Conservation (phyloP, 768 basidiomycete species). For the Cubamyces sp. region DNA sequence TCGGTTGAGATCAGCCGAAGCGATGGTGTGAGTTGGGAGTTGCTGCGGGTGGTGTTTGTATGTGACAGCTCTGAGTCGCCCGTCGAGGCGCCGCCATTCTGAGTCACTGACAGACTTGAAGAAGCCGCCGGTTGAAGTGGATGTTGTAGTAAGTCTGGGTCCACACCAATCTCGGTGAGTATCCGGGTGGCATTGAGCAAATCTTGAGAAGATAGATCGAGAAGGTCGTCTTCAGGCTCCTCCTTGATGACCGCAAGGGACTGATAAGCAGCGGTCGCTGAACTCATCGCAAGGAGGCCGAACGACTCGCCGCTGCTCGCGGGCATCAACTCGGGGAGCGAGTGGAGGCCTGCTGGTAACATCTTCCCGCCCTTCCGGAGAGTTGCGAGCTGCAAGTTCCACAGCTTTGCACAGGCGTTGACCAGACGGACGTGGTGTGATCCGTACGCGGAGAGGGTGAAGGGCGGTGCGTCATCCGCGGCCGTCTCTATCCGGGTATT, state of each 20-base stretch:
- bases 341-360: background rate
- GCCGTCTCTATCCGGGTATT: conserved; percentile 27
- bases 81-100: too few species aligned
- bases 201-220: background rate
- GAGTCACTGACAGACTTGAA: too few species aligned
- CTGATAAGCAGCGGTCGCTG: background rate
- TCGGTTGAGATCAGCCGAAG: too few species aligned
- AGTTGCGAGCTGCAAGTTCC: conserved; percentile 14
- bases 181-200: background rate
- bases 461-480: background rate
- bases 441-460: conserved; percentile 25
- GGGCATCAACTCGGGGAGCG: background rate
- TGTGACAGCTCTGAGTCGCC: too few species aligned
- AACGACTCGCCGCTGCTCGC: conserved; percentile 23
- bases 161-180: background rate
- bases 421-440: conserved; percentile 34
- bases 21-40: too few species aligned
- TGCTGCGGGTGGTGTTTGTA: too few species aligned
- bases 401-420: conserved; percentile 23
- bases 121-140: too few species aligned
- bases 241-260: background rate
- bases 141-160: background rate
- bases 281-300: background rate
- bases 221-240: background rate
- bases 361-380: background rate